phyloP scores from a whole-genome alignment of 345 rosid genomes.

The Rhodamnia argentea region DNA sequence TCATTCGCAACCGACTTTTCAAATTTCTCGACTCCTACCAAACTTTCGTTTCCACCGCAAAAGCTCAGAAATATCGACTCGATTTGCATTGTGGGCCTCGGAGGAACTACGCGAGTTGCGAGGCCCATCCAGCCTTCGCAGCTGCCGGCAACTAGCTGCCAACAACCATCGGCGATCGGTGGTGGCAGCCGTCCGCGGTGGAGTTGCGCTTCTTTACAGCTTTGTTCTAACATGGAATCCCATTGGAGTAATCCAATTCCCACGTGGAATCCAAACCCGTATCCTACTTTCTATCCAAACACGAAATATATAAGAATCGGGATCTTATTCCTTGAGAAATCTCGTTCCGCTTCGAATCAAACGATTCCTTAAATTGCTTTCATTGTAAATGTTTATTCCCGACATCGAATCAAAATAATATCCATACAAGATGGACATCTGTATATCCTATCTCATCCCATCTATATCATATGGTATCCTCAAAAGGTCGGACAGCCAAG shows the following conservation, averaged over 20 bases:
- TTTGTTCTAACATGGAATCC: not conserved
- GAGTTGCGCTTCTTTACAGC: not conserved
- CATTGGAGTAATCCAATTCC: not conserved
- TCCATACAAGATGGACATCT: rapidly evolving
- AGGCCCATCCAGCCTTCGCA: not conserved
- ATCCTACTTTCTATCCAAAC: not conserved
- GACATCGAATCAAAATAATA: not conserved
- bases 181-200: rapidly evolving
- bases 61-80: not conserved
- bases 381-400: not conserved
- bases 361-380: rapidly evolving
- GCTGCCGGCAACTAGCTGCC: rapidly evolving
- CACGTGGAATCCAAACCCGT: not conserved
- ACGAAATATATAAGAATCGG: not conserved
- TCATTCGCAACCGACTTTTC: not conserved
- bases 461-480: not conserved
- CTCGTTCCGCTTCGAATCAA: not conserved
- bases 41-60: not conserved
- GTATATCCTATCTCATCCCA: not conserved
- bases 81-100: not conserved
- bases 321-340: not conserved
- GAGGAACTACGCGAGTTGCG: not conserved
- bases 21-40: not conserved
- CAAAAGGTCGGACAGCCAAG: not conserved
- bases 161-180: not conserved